Conservation (phyloP, 2,329 filamentous ascomycete species). For the Triangularia verruculosa region DNA sequence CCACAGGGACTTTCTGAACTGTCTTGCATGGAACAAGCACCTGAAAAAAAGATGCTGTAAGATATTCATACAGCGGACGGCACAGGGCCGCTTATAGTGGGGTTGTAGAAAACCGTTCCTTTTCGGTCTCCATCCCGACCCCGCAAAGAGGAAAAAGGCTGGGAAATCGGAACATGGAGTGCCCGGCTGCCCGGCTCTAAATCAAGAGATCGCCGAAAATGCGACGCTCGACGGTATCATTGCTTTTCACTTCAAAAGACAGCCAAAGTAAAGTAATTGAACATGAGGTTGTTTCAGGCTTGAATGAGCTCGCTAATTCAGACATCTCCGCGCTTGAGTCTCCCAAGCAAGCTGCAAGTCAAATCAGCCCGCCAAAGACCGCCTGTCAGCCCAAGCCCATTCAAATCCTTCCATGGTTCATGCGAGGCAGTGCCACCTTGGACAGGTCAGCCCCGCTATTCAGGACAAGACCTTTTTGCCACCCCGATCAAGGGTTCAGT, state of each 20-base stretch:
- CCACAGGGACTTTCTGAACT: not conserved
- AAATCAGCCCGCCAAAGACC: not conserved
- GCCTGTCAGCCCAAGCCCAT: not conserved
- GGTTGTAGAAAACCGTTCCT: not conserved
- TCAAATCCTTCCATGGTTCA: not conserved
- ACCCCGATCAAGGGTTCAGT: not conserved
- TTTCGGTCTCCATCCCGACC: not conserved
- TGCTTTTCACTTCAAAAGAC: not conserved
- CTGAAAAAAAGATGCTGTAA: not conserved
- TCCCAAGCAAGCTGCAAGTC: not conserved
- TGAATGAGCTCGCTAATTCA: not conserved
- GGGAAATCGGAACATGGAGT: not conserved
- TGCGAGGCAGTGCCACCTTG: conserved; percentile 8
- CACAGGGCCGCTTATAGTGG: not conserved
- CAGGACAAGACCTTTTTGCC: conserved; percentile 1
- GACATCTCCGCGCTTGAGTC: not conserved
- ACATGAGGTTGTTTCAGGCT: not conserved
- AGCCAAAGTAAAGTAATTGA: not conserved
- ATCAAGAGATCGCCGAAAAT: not conserved
- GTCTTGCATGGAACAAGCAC: not conserved
- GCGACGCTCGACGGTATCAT: not conserved
- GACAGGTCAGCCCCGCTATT: not conserved
- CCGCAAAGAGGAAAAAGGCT: not conserved
- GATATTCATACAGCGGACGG: not conserved
- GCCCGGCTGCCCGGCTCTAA: not conserved